Evolutionary conservation across 208 protist species (phyloP).

Genomic region (Leishmania mexicana): DNA sequence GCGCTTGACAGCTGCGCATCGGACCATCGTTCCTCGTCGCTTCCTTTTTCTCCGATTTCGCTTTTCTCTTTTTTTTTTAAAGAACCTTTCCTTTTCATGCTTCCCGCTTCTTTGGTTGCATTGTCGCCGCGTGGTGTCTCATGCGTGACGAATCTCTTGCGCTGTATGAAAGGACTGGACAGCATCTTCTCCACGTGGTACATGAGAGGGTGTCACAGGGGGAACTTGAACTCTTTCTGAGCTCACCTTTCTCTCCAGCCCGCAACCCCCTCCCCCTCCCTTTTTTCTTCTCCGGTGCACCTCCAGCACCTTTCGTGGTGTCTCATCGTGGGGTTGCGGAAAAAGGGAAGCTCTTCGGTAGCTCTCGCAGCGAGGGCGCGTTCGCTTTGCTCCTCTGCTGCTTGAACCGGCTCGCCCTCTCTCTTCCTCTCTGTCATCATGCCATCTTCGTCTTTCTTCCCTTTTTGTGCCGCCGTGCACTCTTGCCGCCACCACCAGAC

Average conservation of each 20-base stretch:
- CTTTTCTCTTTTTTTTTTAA: slow-evolving; percentile 16
- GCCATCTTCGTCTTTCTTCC: neutral
- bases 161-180: neutral
- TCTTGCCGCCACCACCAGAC: neutral
- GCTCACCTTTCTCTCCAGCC: neutral
- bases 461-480: neutral
- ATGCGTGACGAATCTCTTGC: neutral
- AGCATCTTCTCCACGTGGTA: neutral
- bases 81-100: neutral
- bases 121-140: neutral
- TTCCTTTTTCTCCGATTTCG: slow-evolving; percentile 11
- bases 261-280: neutral
- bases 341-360: neutral
- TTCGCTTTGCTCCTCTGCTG: slow-evolving; percentile 8
- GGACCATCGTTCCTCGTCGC: neutral
- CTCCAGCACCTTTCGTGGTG: neutral
- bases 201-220: neutral
- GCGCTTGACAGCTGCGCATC: neutral
- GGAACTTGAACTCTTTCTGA: neutral
- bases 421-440: neutral
- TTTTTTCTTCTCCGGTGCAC: slow-evolving; percentile 16
- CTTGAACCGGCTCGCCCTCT: neutral
- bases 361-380: neutral
- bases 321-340: neutral
- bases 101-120: too few relatives aligned